Conservation (phyloP, 805 yeast genomes). For the Clavispora phyllophila region DNA sequence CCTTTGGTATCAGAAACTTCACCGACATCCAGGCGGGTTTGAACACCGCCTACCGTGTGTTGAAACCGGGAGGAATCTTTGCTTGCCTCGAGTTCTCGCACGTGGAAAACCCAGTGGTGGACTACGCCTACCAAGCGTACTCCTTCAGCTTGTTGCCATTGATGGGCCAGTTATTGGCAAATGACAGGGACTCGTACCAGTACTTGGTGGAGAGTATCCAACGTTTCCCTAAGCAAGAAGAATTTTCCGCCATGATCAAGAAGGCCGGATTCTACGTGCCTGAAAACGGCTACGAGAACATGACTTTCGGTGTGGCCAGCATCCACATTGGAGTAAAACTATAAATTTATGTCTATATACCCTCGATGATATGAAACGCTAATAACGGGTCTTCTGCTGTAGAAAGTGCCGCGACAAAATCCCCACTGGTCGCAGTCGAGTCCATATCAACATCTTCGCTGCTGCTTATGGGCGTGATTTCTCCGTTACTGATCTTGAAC, state of each 20-base stretch:
- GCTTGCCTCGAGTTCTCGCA: constrained; percentile 95
- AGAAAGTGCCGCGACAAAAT: constrained; percentile 23
- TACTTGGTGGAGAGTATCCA: constrained; percentile 92
- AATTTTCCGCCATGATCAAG: constrained; percentile 84
- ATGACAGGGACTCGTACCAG: constrained; percentile 94
- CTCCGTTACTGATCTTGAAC: constrained; percentile 30
- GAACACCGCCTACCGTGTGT: constrained; percentile 90
- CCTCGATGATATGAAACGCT: constrained; percentile 15
- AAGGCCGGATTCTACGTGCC: constrained; percentile 88
- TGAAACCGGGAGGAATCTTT: constrained; percentile 96
- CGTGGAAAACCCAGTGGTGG: constrained; percentile 74
- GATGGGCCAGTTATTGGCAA: constrained; percentile 93
- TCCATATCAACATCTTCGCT: constrained; percentile 19
- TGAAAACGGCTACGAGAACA: constrained; percentile 87
- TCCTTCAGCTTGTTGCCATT: constrained; percentile 84
- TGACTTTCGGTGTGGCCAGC: constrained; percentile 93
- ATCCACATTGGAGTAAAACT: constrained; percentile 93
- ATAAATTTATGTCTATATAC: constrained; percentile 26
- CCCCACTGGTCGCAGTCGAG: constrained; percentile 11
- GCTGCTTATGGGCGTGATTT: constrained; percentile 1
- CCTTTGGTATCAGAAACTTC: constrained; percentile 96
- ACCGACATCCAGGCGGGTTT: constrained; percentile 92
- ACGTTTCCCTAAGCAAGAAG: constrained; percentile 88
- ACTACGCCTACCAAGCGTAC: constrained; percentile 78
- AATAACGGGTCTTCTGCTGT: constrained; percentile 28